phyloP scores from a whole-genome alignment of 2,329 filamentous ascomycete genomes.

The Pseudonectria foliicola region DNA sequence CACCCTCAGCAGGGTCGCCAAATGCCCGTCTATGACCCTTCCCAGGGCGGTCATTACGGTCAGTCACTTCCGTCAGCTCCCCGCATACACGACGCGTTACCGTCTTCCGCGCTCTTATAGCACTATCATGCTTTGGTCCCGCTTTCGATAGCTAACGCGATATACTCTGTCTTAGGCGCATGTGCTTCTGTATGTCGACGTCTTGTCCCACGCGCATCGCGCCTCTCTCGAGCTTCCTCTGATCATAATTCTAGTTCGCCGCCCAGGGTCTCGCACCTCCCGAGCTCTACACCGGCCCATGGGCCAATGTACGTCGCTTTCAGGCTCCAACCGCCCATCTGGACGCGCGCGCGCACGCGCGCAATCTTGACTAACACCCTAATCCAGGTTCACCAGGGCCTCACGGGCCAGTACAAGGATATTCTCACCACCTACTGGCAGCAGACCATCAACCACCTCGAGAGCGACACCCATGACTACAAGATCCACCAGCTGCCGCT shows the following conservation, averaged over 20 bases:
- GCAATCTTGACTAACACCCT: slow-evolving; percentile 1
- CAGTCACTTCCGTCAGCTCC: slow-evolving; percentile 23
- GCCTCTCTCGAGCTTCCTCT: slow-evolving; percentile 16
- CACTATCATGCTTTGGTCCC: slow-evolving; percentile 8
- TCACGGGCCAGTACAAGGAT: slow-evolving; percentile 88
- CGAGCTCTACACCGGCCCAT: slow-evolving; percentile 87
- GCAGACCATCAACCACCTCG: slow-evolving; percentile 91
- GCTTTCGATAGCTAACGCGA: slow-evolving; percentile 1
- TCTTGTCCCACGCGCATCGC: background rate
- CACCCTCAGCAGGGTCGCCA: slow-evolving; percentile 52
- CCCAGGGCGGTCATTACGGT: slow-evolving; percentile 74
- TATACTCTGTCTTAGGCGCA: slow-evolving; percentile 30
- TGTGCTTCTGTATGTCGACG: slow-evolving; percentile 35
- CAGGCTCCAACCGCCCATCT: background rate
- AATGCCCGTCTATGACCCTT: slow-evolving; percentile 64
- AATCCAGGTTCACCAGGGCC: slow-evolving; percentile 81
- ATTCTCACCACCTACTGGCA: slow-evolving; percentile 99
- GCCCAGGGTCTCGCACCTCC: slow-evolving; percentile 83
- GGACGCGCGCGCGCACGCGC: background rate
- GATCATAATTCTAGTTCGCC: slow-evolving; percentile 57
- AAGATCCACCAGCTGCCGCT: slow-evolving; percentile 95
- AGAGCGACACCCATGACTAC: slow-evolving; percentile 94
- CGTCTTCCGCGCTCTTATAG: slow-evolving; percentile 13
- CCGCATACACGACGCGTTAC: background rate
- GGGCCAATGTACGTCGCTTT: slow-evolving; percentile 71